These are phyloP conservation scores for Trametes cubensis DNA, from an alignment of 768 basidiomycete genomes.

Conservation along the genomic window DNA sequence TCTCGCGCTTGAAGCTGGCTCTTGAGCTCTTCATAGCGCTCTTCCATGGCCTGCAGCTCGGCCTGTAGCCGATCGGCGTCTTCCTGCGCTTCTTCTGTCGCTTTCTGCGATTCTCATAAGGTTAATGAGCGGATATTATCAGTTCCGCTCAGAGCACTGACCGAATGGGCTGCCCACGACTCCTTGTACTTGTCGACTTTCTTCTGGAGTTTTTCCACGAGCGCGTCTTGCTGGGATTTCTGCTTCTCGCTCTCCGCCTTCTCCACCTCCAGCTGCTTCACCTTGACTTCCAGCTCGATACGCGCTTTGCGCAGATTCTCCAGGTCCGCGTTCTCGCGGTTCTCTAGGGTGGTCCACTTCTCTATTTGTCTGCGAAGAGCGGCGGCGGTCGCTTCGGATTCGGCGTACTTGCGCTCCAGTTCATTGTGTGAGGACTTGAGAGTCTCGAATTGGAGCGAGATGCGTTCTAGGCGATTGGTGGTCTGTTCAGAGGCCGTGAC, in stretches of 20 bases:
- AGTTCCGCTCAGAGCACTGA: neutral
- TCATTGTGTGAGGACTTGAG: conserved; percentile 54
- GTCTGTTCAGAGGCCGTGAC: conserved; percentile 49
- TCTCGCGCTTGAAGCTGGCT: conserved; percentile 44
- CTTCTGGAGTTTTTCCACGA: conserved; percentile 39
- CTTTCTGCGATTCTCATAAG: conserved; percentile 27
- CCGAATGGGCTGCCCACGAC: conserved; percentile 3
- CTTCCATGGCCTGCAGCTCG: conserved; percentile 35
- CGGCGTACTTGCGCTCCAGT: conserved; percentile 58
- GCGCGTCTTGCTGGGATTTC: conserved; percentile 26
- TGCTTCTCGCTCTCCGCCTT: conserved; percentile 31
- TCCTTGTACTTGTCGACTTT: conserved; percentile 34
- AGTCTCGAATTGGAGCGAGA: conserved; percentile 59
- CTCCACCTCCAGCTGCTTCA: conserved; percentile 47
- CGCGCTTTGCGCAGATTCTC: conserved; percentile 58
- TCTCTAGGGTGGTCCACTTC: conserved; percentile 71
- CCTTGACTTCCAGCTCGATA: conserved; percentile 57
- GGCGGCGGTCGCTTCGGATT: conserved; percentile 55
- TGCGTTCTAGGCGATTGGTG: conserved; percentile 57
- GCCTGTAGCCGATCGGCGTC: conserved; percentile 35
- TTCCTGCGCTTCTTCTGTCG: conserved; percentile 46
- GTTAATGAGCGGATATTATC: neutral
- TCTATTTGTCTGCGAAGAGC: conserved; percentile 66
- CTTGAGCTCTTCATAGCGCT: conserved; percentile 49
- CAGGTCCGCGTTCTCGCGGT: conserved; percentile 59